Percentiles rank a stretch among this genome's conserved stretches.
phyloP scores from a whole-genome alignment of 345 rosid species.

The Salix dunnii region DNA sequence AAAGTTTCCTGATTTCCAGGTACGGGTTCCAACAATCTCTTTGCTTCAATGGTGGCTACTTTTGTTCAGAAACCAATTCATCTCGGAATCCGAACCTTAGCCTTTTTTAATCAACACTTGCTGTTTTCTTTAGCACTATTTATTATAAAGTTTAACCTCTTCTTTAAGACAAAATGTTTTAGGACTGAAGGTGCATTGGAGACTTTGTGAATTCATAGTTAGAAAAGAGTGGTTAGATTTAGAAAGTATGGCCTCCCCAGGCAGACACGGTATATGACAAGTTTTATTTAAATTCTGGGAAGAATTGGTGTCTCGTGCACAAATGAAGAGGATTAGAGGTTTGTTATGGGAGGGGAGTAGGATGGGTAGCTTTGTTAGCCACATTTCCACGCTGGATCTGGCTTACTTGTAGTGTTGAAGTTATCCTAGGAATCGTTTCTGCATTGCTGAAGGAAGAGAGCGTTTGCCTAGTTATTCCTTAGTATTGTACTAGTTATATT shows the following conservation, averaged over 20 bases:
- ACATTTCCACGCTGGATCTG: neutral
- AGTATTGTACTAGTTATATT: too few species aligned
- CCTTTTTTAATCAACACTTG: neutral
- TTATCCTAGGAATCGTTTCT: neutral
- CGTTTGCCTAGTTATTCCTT: neutral
- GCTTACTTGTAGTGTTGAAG: neutral
- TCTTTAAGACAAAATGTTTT: neutral
- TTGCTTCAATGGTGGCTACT: neutral
- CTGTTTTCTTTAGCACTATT: neutral
- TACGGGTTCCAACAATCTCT: constrained; percentile 22
- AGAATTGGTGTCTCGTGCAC: neutral
- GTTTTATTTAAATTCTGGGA: neutral
- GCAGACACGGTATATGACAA: neutral
- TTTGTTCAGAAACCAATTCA: neutral
- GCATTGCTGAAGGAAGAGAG: neutral
- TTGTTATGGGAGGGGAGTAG: too few species aligned
- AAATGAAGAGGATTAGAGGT: too few species aligned
- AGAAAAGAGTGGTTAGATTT: neutral
- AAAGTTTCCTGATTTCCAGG: constrained; percentile 26
- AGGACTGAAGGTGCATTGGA: neutral
- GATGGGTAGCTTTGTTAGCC: neutral
- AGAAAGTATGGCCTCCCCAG: neutral
- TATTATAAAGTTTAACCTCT: neutral
- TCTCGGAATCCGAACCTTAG: neutral
- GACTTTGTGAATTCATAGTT: neutral